phyloP scores from a whole-genome alignment of 441 rosid species.

The Hypseocharis bilobata region DNA sequence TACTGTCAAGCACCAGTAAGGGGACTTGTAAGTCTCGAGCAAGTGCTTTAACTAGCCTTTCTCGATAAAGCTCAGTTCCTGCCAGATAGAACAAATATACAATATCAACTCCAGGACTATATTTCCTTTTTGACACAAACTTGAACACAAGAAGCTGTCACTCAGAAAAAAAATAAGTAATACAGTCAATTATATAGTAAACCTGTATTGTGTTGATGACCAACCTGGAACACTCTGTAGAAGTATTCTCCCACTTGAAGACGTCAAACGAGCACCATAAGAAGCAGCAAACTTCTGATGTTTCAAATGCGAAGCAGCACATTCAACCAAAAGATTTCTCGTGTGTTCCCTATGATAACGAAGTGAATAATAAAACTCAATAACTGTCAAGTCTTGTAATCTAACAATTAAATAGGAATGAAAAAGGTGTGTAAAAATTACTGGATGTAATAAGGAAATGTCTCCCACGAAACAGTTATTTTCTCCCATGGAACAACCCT shows the following conservation, averaged over 20 bases:
- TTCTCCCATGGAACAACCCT: conserved; percentile 85
- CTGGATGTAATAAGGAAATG: conserved; percentile 80
- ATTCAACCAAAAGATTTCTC: conserved; percentile 68
- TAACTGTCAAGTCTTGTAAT: conserved; percentile 10
- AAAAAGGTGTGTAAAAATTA: conserved; percentile 30
- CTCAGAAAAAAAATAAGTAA: not conserved
- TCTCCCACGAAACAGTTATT: conserved; percentile 75
- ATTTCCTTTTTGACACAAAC: conserved; percentile 1
- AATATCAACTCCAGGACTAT: conserved; percentile 15
- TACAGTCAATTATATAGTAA: conserved; percentile 3
- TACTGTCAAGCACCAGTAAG: conserved; percentile 77
- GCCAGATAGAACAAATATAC: conserved; percentile 20
- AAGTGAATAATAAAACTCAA: conserved; percentile 10
- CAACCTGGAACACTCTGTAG: conserved; percentile 89
- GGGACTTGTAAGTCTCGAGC: conserved; percentile 80
- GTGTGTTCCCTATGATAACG: conserved; percentile 52
- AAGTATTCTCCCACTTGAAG: conserved; percentile 83
- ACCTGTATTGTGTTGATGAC: conserved; percentile 3
- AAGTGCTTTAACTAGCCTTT: conserved; percentile 83
- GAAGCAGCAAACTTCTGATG: conserved; percentile 40
- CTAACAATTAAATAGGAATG: not conserved
- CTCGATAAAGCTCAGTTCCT: conserved; percentile 93
- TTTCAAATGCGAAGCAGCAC: conserved; percentile 73
- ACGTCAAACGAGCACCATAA: conserved; percentile 63
- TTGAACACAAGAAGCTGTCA: not conserved